Base-by-base conservation (phyloP, 2,329 filamentous ascomycete genomes). In the Xylaria sp. region DNA sequence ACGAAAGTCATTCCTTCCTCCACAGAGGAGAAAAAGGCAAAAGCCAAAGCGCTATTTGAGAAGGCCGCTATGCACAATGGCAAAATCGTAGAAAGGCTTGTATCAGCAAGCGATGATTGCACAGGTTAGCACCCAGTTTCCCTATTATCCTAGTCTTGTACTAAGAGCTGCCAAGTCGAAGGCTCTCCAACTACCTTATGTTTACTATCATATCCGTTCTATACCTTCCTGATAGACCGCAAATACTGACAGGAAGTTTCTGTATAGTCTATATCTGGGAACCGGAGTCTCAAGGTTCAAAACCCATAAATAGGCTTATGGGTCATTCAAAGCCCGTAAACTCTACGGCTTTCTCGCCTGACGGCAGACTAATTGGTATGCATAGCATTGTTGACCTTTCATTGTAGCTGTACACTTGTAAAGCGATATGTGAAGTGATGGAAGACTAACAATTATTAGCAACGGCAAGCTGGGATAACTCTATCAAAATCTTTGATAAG, bases 261-360 rank as follows among this genome's bases (percentile, higher is more conserved):
- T 57, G 54, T n/a, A 12, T 50, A 71, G 95, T 99, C 88, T 97
- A 94, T 79, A 87, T 99, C 8, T 99, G 95, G 95, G 93, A 97
- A 69, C 94, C 94, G 0, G 86, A 90, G 10, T 86, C 85, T 52
- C 81, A 87, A 69, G 90, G 91, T 3, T 92, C 86, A 8, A 98
- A 98, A 80, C 94, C 95, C 0, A 84, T 98, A 3, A 92, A 93
- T n/a, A 87, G 94, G 41, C 88, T 98, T 82, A 82, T 94, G n/a
- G 96, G 96, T 1, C 96, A 99, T 77, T 94, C 98, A 80, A 98
- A 98, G 82, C 93, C 95, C 78, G 94, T 98, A 74, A 98, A 98
- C 80, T 93, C 98, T 78, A 94, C 98, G 57, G 92, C 91, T 0
- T 98, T 98, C 81, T 97, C 94, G 0, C 94, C 95, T 0, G 94